phyloP scores from a whole-genome alignment of 148 eudicot species.

The Vaccinium corymbosum region DNA sequence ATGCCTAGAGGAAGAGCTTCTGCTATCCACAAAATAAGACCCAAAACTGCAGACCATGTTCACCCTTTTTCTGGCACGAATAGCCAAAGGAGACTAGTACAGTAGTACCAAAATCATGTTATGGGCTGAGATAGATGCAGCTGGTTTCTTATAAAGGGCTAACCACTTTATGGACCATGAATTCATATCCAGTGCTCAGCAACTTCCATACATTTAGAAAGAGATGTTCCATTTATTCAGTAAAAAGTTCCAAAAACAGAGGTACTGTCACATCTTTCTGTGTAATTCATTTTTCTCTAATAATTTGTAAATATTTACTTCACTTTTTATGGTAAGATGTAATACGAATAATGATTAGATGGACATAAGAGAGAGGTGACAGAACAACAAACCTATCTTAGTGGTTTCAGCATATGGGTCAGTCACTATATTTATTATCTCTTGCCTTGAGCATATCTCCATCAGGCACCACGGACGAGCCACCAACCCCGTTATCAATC shows the following conservation, averaged over 20 bases:
- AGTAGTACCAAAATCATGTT: not conserved
- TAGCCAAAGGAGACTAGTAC: not conserved
- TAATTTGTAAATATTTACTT: not conserved
- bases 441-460: conserved; percentile 77
- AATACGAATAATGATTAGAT: not conserved
- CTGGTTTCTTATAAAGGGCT: not conserved
- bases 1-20: not conserved
- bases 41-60: not conserved
- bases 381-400: conserved; percentile 54
- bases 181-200: not conserved
- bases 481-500: conserved; percentile 63
- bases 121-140: conserved; percentile 1
- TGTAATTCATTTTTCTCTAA: not conserved
- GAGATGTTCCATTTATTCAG: not conserved
- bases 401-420: conserved; percentile 63
- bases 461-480: conserved; percentile 81
- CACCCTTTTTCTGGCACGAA: not conserved
- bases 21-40: not conserved
- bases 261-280: not conserved
- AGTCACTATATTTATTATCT: conserved; percentile 65
- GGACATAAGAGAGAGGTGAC: not conserved
- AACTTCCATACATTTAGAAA: not conserved
- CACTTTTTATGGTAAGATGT: not conserved
- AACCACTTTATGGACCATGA: not conserved
- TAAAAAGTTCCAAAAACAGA: not conserved